Evolutionary conservation across 116 monocot species (phyloP).

Genomic region (Thalassia testudinum): DNA sequence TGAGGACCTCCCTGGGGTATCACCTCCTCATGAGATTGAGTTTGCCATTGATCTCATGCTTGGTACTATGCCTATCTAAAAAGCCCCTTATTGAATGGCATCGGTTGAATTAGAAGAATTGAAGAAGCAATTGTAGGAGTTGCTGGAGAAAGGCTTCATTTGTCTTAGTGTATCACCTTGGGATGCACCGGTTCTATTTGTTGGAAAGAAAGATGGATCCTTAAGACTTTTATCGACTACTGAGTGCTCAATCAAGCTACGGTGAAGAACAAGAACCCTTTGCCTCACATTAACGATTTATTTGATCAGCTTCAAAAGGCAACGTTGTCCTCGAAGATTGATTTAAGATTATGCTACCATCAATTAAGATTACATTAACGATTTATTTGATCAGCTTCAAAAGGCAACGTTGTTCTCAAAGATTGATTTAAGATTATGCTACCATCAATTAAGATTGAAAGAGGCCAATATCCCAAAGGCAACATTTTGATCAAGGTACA

Average conservation of each 20-base stretch:
- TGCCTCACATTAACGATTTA: too few relatives aligned
- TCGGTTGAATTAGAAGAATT: neutral
- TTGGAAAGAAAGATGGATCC: neutral
- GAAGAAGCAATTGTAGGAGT: neutral
- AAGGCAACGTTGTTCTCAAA: neutral
- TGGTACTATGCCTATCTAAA: neutral
- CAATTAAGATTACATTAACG: neutral
- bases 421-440: neutral
- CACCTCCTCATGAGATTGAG: neutral
- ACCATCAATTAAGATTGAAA: neutral
- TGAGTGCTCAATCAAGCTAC: neutral
- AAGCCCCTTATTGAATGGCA: neutral
- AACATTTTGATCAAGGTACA: neutral
- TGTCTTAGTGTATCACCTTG: too few relatives aligned
- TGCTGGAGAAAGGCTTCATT: too few relatives aligned
- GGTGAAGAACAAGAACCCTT: neutral
- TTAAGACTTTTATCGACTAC: neutral
- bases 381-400: neutral
- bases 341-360: neutral
- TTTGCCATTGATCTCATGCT: neutral
- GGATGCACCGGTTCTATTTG: neutral
- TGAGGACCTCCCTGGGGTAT: neutral
- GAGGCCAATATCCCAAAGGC: neutral
- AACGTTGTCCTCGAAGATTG: neutral
- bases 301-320: neutral